Evolutionary conservation across 345 rosid species (phyloP).

Genomic region (Pseudoturritis turrita): DNA sequence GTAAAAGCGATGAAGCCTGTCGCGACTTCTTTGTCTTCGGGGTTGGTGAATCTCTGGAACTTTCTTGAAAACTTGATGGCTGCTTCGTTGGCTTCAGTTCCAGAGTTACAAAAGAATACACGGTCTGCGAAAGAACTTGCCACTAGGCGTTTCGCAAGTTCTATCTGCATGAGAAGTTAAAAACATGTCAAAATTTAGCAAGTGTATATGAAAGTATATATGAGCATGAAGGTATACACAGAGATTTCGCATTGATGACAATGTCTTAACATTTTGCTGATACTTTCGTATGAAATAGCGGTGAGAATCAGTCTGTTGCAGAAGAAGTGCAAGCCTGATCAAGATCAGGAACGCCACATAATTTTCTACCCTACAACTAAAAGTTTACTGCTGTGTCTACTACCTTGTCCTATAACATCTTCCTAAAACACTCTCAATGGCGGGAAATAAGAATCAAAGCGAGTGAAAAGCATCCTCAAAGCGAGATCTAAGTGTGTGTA

Average conservation of each 20-base stretch:
- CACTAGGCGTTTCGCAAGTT: conserved; percentile 77
- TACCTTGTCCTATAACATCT: neutral
- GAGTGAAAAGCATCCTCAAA: neutral
- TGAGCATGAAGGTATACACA: neutral
- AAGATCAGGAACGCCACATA: neutral
- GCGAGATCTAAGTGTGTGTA: neutral
- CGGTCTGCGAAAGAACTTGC: conserved; percentile 74
- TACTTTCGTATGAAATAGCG: neutral
- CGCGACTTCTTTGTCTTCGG: conserved; percentile 47
- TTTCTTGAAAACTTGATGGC: conserved; percentile 92
- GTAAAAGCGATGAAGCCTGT: conserved; percentile 69
- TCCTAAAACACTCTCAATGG: neutral
- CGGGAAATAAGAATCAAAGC: neutral
- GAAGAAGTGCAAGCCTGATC: too few relatives aligned
- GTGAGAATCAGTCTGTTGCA: too few relatives aligned
- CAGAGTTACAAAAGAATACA: conserved; percentile 83
- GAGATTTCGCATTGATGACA: neutral
- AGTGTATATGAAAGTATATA: neutral
- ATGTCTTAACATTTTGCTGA: neutral
- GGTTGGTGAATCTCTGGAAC: conserved; percentile 62
- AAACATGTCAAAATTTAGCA: neutral
- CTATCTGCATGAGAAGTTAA: conserved; percentile 42
- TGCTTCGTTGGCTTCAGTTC: conserved; percentile 96
- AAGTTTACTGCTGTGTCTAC: neutral
- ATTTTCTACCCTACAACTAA: neutral